Conservation (phyloP, 805 yeast species). For the Cephaloascus fragrans region DNA sequence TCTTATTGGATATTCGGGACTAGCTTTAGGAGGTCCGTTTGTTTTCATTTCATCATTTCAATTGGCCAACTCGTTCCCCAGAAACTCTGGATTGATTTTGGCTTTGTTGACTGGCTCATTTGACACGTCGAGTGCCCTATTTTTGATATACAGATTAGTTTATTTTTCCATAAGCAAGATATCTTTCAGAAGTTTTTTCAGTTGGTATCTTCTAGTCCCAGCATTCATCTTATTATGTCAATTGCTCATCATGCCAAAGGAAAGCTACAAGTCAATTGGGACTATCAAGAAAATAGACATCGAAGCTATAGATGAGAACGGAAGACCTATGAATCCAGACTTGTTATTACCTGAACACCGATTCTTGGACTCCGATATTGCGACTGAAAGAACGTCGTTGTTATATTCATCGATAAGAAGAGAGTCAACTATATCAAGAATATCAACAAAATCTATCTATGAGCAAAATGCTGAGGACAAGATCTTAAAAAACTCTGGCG, state of each 20-base stretch:
- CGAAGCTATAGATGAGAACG: constrained; percentile 67
- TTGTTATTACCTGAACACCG: constrained; percentile 25
- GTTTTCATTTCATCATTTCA: constrained; percentile 87
- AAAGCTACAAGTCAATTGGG: constrained; percentile 65
- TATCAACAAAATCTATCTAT: constrained; percentile 46
- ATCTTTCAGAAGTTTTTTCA: constrained; percentile 51
- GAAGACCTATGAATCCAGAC: constrained; percentile 43
- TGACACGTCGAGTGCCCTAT: constrained; percentile 86
- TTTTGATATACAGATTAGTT: constrained; percentile 58
- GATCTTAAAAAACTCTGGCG: constrained; percentile 33
- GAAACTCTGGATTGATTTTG: constrained; percentile 67
- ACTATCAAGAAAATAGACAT: constrained; percentile 58
- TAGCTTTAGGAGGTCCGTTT: constrained; percentile 92
- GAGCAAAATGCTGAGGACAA: constrained; percentile 58
- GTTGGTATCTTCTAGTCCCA: constrained; percentile 64
- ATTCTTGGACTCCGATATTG: constrained; percentile 13
- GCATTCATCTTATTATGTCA: constrained; percentile 68
- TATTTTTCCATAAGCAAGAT: constrained; percentile 38
- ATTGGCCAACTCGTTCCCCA: constrained; percentile 79
- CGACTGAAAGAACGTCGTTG: constrained; percentile 5
- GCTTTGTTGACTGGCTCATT: constrained; percentile 90
- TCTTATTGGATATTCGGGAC: constrained; percentile 57
- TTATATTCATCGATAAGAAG: constrained; percentile 11
- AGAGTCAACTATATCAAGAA: constrained; percentile 24
- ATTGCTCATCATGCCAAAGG: constrained; percentile 67